Base-by-base conservation (phyloP, 805 yeast species). In the Schizosaccharomyces octosporus region DNA sequence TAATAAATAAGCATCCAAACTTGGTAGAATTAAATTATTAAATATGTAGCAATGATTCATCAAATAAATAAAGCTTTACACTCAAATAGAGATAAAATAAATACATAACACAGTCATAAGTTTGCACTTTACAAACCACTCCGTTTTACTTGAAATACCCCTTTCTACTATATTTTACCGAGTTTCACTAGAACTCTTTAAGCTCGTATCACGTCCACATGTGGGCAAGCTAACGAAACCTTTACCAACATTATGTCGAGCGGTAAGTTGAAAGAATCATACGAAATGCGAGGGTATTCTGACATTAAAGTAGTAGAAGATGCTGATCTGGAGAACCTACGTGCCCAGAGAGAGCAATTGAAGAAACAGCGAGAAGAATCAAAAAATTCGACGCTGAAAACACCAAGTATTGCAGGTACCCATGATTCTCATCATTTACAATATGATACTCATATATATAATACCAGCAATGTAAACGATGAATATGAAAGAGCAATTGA, bases 401-500 rank as follows among this genome's bases (percentile, higher is more conserved):
- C 27, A 19, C 27, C 27, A 45, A 45, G 27, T 45, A 45, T 45
- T 45, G 51, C 21, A 45, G 51, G 51, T 45, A 45, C 51, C 51
- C 51, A 5, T n/a, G 51, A 45, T 45, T 45, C 51, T 29, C 19
- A 51, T 24, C 19, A 24, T 24, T 6, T 51, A 24, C 57, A 51
- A 29, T 57, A 57, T 41, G 45, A 57, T 41, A 36, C 60, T 36
- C 48, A 57, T 32, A 31, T 57, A 19, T 57, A 32, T 41, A 32
- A 57, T 24, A 29, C 60, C 31, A 36, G 29, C 21, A 57, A 57
- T 17, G n/a, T 24, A 36, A 61, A 32, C 29, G 61, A 59, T 5
- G 64, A 62, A 9, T 63, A 63, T 48, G 62, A 63, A 17, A 51
- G 48, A n/a, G 36, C 64, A 6, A 62, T 63, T 17, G 64, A 48